Base-by-base conservation (phyloP, 2,329 filamentous ascomycete species). In the Xylaria sp. region DNA sequence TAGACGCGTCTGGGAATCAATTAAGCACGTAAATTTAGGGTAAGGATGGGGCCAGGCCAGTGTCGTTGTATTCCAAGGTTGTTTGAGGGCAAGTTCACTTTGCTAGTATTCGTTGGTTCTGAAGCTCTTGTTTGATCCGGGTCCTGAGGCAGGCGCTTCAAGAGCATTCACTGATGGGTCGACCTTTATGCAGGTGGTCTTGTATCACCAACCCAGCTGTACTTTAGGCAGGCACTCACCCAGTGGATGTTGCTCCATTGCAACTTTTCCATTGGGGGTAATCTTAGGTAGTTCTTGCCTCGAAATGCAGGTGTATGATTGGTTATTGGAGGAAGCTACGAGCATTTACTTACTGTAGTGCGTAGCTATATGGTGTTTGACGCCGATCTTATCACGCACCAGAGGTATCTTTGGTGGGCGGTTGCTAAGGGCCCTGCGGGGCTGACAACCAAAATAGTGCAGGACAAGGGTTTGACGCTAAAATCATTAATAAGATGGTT, bases 351-450 rank as follows among this genome's bases (percentile, higher is more conserved):
- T 54, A 17, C 31, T 36, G 51, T 36, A 54, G 23, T 31, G 3
- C 6, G 20, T 10, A 11, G 51, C n/a, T 23, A 10, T 23, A 36
- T 17, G 31, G 31, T 36, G 28, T 44, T 63, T 57, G 23, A 44
- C 69, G 63, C 66, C 51, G 42, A 62, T 62, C 63, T 64, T 63
- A 68, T 68, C 58, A 54, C 11, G 38, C 20, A n/a, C 48, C 42
- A 20, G 6, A 13, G 33, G 38, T 44, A 59, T 38, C 61, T 66
- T 28, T 68, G 63, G 64, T 70, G 56, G 59, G 70, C 67, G 74
- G 76, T 78, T 78, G 76, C 76, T 74, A 74, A 76, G 73, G 26
- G 75, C 67, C 69, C 69, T 42, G 65, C 56, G 66, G 67, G 67
- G 72, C 56, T 66, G 69, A 60, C 68, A 63, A 67, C 58, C 53